phyloP scores from a whole-genome alignment of 208 protist species.

The Leishmania turanica region DNA sequence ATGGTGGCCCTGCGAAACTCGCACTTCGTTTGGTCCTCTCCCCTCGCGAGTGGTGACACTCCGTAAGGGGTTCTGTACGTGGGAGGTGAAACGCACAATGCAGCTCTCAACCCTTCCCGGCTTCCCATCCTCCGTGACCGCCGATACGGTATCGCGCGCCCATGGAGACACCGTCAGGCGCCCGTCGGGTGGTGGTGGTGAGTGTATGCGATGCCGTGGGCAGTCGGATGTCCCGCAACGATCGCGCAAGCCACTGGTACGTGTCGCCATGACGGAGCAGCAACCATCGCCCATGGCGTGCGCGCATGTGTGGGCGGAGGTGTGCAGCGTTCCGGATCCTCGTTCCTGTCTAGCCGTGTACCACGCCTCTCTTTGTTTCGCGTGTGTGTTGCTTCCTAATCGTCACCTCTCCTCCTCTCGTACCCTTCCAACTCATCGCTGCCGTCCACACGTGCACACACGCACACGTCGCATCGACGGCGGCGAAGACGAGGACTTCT shows the following conservation, averaged over 20 bases:
- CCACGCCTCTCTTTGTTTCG: neutral
- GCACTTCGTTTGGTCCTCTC: too few relatives aligned
- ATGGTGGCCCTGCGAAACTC: neutral
- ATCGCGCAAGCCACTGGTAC: neutral
- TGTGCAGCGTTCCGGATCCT: neutral
- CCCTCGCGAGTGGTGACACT: too few relatives aligned
- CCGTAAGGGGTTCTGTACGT: too few relatives aligned
- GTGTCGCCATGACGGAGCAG: neutral
- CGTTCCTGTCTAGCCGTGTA: neutral
- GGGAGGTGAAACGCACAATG: too few relatives aligned
- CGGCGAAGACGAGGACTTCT: neutral
- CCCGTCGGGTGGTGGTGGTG: neutral
- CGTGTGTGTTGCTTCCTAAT: neutral
- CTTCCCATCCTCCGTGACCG: too few relatives aligned
- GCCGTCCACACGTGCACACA: neutral
- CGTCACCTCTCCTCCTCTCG: neutral
- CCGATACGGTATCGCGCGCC: too few relatives aligned
- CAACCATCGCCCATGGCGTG: neutral
- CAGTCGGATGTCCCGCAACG: neutral
- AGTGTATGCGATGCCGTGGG: neutral
- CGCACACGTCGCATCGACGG: neutral
- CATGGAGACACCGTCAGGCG: too few relatives aligned
- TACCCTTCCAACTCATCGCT: neutral
- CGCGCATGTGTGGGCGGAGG: neutral
- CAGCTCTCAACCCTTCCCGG: too few relatives aligned